phyloP scores from a whole-genome alignment of 495 filamentous ascomycete species.

The Penicillium paradoxum region DNA sequence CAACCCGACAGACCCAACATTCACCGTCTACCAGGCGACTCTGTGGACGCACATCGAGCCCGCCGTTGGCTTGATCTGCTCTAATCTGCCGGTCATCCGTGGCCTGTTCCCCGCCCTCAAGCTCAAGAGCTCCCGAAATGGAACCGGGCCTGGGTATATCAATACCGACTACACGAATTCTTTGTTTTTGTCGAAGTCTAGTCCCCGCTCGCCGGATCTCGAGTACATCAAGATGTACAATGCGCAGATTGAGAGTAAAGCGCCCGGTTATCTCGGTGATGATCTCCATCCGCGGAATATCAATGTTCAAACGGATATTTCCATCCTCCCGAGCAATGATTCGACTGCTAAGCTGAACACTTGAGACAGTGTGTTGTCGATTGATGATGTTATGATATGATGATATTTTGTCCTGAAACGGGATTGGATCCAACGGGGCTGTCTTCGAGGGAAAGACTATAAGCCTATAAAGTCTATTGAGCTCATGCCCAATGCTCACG shows the following conservation, averaged over 20 bases:
- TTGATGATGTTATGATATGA: slow-evolving; percentile 17
- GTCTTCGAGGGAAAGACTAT: neutral
- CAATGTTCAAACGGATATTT: slow-evolving; percentile 28
- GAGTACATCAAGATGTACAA: slow-evolving; percentile 31
- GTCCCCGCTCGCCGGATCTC: slow-evolving; percentile 23
- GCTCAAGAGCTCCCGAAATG: slow-evolving; percentile 21
- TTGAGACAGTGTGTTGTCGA: neutral
- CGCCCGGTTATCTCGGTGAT: slow-evolving; percentile 10
- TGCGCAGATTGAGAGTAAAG: slow-evolving; percentile 8
- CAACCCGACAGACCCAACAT: slow-evolving; percentile 39
- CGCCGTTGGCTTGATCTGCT: slow-evolving; percentile 51
- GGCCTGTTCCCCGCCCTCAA: slow-evolving; percentile 46
- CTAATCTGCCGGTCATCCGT: slow-evolving; percentile 53
- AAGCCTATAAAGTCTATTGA: no score
- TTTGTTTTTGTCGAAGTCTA: slow-evolving; percentile 22
- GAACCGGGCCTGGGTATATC: slow-evolving; percentile 23
- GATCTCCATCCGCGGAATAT: slow-evolving; percentile 24
- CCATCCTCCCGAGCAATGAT: slow-evolving; percentile 16
- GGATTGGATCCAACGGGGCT: neutral
- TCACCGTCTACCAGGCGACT: slow-evolving; percentile 46
- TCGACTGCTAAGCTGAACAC: slow-evolving; percentile 5
- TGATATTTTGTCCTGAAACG: slow-evolving; percentile 2
- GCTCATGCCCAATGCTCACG: no score
- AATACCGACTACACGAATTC: slow-evolving; percentile 29
- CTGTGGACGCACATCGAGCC: slow-evolving; percentile 58